phyloP scores from a whole-genome alignment of 257 asterid species.

The Solanum paucissectum region DNA sequence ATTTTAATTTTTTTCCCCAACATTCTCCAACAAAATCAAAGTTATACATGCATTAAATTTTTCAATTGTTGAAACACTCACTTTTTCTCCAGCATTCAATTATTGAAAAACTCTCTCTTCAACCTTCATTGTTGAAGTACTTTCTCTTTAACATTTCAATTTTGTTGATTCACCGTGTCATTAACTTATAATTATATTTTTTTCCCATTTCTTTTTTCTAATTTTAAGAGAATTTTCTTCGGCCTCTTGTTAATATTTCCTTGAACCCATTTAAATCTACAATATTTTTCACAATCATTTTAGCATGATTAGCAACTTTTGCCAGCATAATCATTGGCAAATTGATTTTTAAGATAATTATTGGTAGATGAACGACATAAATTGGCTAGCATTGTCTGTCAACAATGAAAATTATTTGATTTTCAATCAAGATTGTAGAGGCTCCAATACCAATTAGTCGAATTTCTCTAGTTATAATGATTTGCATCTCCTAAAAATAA shows the following conservation, averaged over 20 bases:
- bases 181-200: background rate
- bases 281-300: background rate
- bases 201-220: background rate
- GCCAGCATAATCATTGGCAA: background rate
- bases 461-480: background rate
- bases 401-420: background rate
- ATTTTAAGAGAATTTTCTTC: background rate
- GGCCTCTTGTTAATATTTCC: background rate
- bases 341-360: background rate
- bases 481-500: background rate
- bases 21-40: background rate
- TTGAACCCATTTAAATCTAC: background rate
- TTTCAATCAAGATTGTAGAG: background rate
- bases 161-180: background rate
- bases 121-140: background rate
- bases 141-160: background rate
- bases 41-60: background rate
- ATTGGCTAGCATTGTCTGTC: background rate
- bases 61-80: background rate
- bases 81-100: background rate
- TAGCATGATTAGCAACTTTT: background rate
- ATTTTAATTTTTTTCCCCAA: background rate
- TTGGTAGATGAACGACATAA: background rate
- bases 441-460: background rate
- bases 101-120: background rate